phyloP scores from a whole-genome alignment of 164 flowering plant species.

The Annona squamosa region DNA sequence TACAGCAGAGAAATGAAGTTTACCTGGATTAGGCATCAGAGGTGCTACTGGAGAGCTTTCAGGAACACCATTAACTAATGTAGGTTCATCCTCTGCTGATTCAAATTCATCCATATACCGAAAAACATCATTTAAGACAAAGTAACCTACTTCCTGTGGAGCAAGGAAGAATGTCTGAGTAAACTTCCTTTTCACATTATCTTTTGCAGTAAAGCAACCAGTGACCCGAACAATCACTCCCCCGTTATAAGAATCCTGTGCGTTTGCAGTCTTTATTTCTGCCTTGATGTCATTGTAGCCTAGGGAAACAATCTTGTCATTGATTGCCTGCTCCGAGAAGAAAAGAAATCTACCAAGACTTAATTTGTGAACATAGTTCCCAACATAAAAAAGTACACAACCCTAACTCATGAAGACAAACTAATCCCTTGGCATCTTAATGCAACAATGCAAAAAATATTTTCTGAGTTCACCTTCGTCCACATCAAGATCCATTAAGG shows the following conservation, averaged over 20 bases:
- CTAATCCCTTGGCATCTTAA: too few species aligned
- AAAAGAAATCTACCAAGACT: background rate
- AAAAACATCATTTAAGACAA: slow-evolving; percentile 69
- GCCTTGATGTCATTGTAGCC: slow-evolving; percentile 46
- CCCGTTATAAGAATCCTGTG: slow-evolving; percentile 50
- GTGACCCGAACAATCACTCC: slow-evolving; percentile 76
- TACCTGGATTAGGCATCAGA: slow-evolving; percentile 41
- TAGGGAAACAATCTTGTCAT: slow-evolving; percentile 64
- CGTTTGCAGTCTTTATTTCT: slow-evolving; percentile 76
- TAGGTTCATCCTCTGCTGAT: slow-evolving; percentile 13
- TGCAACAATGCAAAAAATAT: too few species aligned
- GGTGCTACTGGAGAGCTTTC: slow-evolving; percentile 19
- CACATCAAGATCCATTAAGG: too few species aligned
- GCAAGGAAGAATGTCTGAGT: slow-evolving; percentile 77
- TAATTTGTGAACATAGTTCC: too few species aligned
- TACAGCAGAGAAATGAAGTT: background rate
- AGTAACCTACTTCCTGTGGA: slow-evolving; percentile 72
- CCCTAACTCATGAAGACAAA: too few species aligned
- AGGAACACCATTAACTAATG: slow-evolving; percentile 15
- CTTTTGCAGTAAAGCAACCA: slow-evolving; percentile 59
- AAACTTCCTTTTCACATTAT: slow-evolving; percentile 47
- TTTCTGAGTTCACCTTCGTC: too few species aligned
- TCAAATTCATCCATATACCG: slow-evolving; percentile 50
- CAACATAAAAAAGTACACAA: too few species aligned
- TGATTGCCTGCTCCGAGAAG: slow-evolving; percentile 50